Evolutionary conservation across 495 filamentous ascomycete genomes (phyloP).

Genomic region (Penicillium paradoxum): DNA sequence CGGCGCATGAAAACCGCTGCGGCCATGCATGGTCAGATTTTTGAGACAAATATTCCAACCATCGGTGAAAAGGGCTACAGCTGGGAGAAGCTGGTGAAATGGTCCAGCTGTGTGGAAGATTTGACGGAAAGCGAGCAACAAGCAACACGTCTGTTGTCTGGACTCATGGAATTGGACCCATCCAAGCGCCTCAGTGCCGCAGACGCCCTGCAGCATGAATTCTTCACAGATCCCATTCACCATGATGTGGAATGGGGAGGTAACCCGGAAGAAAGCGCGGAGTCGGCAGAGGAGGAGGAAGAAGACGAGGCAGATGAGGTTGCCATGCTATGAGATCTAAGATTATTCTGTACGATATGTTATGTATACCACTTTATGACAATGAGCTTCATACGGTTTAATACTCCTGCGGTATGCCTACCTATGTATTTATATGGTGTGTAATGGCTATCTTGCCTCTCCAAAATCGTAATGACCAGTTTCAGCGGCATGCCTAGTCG

Average conservation of each 20-base stretch:
- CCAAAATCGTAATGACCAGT: constrained; percentile 71
- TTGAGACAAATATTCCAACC: constrained; percentile 87
- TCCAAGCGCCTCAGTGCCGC: constrained; percentile 51
- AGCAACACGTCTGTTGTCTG: constrained; percentile 56
- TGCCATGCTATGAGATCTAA: constrained; percentile 36
- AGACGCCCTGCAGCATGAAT: constrained; percentile 57
- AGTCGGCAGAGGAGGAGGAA: constrained; percentile 37
- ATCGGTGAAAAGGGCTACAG: constrained; percentile 79
- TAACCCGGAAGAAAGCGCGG: constrained; percentile 37
- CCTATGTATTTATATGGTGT: neutral
- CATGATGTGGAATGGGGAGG: constrained; percentile 47
- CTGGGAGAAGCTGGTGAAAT: constrained; percentile 88
- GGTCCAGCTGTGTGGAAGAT: constrained; percentile 62
- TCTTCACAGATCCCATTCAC: constrained; percentile 52
- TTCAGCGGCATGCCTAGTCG: constrained; percentile 58
- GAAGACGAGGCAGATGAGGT: constrained; percentile 43
- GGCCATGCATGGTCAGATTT: constrained; percentile 75
- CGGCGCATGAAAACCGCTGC: constrained; percentile 77
- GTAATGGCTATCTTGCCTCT: constrained; percentile 42
- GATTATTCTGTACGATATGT: constrained; percentile 24
- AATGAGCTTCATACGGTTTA: neutral
- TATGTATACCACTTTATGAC: constrained; percentile 3
- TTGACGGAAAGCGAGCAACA: constrained; percentile 46
- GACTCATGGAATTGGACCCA: constrained; percentile 58
- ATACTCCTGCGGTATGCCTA: no score